Evolutionary conservation across 2,329 filamentous ascomycete species (phyloP).

Genomic region (Verticillium isaacii): DNA sequence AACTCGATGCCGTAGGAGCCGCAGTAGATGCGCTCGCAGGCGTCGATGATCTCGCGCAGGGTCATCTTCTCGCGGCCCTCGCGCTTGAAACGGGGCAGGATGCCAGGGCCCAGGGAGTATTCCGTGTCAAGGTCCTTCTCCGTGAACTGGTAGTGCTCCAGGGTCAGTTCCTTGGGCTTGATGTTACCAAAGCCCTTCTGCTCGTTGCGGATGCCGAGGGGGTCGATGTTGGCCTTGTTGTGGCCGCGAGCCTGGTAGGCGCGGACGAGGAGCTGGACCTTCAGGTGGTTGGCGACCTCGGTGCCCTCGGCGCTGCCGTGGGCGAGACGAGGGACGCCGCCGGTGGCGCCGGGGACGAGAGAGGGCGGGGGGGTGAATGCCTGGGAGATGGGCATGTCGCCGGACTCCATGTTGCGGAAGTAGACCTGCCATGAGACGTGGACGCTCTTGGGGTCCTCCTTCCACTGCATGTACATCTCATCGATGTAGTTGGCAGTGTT

Average conservation of each 20-base stretch:
- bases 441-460: slow-evolving; percentile 85
- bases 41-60: slow-evolving; percentile 84
- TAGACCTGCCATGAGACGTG: slow-evolving; percentile 99
- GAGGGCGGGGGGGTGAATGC: slow-evolving; percentile 95
- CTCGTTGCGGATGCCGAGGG: slow-evolving; percentile 86
- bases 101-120: slow-evolving; percentile 88
- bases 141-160: slow-evolving; percentile 92
- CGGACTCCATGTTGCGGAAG: slow-evolving; percentile 98
- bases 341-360: slow-evolving; percentile 76
- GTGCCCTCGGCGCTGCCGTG: slow-evolving; percentile 64
- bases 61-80: slow-evolving; percentile 93
- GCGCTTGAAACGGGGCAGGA: slow-evolving; percentile 87
- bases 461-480: slow-evolving; percentile 99
- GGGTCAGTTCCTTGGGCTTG: slow-evolving; percentile 86
- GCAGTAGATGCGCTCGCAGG: slow-evolving; percentile 94
- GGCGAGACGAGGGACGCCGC: slow-evolving; percentile 69
- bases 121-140: slow-evolving; percentile 92
- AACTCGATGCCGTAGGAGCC: slow-evolving; percentile 98
- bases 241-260: slow-evolving; percentile 97
- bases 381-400: slow-evolving; percentile 95
- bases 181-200: slow-evolving; percentile 78
- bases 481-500: slow-evolving; percentile 99
- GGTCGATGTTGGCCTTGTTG: slow-evolving; percentile 97
- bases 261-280: slow-evolving; percentile 94
- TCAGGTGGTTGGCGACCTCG: slow-evolving; percentile 92